Base-by-base conservation (phyloP, 371 early-diverging fungal genomes). In the Circinella umbellata region DNA sequence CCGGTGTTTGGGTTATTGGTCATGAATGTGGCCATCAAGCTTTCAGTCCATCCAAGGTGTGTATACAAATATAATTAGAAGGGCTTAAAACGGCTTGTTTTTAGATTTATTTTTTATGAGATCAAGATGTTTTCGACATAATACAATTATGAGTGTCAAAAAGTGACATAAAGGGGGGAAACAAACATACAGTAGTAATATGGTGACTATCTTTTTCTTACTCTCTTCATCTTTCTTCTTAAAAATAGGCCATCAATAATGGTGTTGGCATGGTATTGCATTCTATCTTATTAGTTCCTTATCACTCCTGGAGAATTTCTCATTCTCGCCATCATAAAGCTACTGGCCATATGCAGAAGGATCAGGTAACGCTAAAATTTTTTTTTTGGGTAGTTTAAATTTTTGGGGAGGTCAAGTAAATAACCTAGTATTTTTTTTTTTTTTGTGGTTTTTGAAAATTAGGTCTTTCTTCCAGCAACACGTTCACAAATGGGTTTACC, bases 1-100 rank as follows among this genome's bases (percentile, higher is more conserved):
- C 95, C 36, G 96, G 96, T 36, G 63, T 94, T 65, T 96, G 96
- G 96, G 94, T 95, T 35, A 85, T 95, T 64, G 96, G 94, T 47
- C 96, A 96, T 74, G 95, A 92, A 76, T 90, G 92, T 72, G 96
- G 95, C 10, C 96, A 95, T 77, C 92, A 91, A 63, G 89, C 92
- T 5, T 96, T 93, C 84, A 92, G 93, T 20, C 84, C 89, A 68
- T 88, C 89, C 84, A 87, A 86, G 73, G 80, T 77, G 72, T 15
- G 15, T 47, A 60, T 67, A 20, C 17, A 42, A 42, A 3, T 42
- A 42, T 42, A 17, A 53, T 53, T 37, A 38, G 57, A 10, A 57
- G 39, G 42, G 42, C 2, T 42, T 27, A 1, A 27, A 27, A 27
- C 27, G 0, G 2, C 27, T 27, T 27, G 27, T 27, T 27, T 27